Evolutionary conservation across 495 filamentous ascomycete genomes (phyloP), one percentile per base, ranked within the genome.

Genomic region (Penicillium nucicola): DNA sequence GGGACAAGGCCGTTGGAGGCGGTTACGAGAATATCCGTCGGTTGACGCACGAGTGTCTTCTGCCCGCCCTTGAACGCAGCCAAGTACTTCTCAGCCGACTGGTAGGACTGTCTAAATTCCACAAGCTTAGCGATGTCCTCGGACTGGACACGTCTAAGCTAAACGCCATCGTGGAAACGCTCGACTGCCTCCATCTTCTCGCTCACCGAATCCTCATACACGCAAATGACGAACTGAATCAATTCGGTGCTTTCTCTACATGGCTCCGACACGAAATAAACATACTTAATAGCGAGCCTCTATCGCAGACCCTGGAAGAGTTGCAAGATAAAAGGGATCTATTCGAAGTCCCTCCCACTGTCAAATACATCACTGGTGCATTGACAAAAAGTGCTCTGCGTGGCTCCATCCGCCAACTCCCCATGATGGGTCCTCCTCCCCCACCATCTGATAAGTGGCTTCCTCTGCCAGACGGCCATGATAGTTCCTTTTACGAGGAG

Each of bases 221-320:
- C 37, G 79, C 87, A 20, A 85, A 87, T 58, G 82, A 87, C 38
- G 93, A 98, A 65, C 72, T 93, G 23, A 77, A 83, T 15, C 79
- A 90, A 39, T 98, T 96, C 60, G 56, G 70, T 7, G 77, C 81
- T 4, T 98, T 97, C 65, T 89, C 88, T 0, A 74, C 76, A 44
- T 98, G 92, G 93, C 77, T 98, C 32, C 82, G 84, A 5, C 78
- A 91, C 51, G 86, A 93, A 58, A 92, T 97, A 43, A 88, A 95
- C 19, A 71, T 72, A 17, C 67, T 78, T 18, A 68, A 60, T 23
- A 64, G 67, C 31, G 77, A 79, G 40, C 70, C 71, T 4, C 67
- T 71, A 52, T 71, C 71, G 1, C 69, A 74, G 44, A 72, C 75
- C 5, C 49, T 69, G 12, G 72, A 76, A 48, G 77, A 81, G 23